Percentiles rank a stretch among this genome's conserved stretches.
Conservation (phyloP, 495 filamentous ascomycete species). For the Aspergillus hancockii region DNA sequence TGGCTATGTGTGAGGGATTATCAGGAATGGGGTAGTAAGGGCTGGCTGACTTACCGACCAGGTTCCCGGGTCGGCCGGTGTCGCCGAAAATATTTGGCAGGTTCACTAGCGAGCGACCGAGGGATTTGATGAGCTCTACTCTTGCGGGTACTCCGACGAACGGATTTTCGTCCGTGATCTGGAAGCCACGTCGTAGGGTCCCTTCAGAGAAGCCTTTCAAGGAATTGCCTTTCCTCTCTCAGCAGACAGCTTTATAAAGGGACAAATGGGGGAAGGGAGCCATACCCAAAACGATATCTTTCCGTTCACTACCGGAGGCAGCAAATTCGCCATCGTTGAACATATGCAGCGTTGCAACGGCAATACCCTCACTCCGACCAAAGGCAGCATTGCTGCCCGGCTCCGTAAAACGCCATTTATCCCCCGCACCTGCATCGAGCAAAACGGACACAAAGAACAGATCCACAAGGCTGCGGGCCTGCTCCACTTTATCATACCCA, state of each 20-base stretch:
- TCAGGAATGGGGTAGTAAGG: neutral
- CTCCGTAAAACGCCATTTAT: slow-evolving; percentile 63
- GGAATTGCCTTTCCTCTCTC: slow-evolving; percentile 17
- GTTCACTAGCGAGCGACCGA: slow-evolving; percentile 48
- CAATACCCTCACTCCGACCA: slow-evolving; percentile 59
- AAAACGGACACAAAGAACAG: slow-evolving; percentile 89
- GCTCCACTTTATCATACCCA: slow-evolving; percentile 66
- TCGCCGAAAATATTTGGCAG: slow-evolving; percentile 52
- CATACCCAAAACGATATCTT: slow-evolving; percentile 32
- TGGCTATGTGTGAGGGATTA: neutral
- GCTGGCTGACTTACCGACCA: slow-evolving; percentile 46
- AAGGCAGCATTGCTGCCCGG: slow-evolving; percentile 48
- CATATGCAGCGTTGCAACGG: slow-evolving; percentile 61
- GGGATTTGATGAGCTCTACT: slow-evolving; percentile 46
- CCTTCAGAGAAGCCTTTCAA: slow-evolving; percentile 20
- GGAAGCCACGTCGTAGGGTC: slow-evolving; percentile 32
- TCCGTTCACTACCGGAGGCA: slow-evolving; percentile 10
- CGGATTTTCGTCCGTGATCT: slow-evolving; percentile 50
- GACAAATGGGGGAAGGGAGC: neutral
- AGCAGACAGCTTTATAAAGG: neutral
- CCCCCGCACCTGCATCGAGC: slow-evolving; percentile 84
- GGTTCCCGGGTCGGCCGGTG: slow-evolving; percentile 52
- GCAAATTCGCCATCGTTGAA: slow-evolving; percentile 54
- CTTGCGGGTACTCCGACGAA: slow-evolving; percentile 53
- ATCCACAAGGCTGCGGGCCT: slow-evolving; percentile 75